phyloP scores from a whole-genome alignment of 2,329 filamentous ascomycete genomes.

The Cladosporium austrohemisphaericum region DNA sequence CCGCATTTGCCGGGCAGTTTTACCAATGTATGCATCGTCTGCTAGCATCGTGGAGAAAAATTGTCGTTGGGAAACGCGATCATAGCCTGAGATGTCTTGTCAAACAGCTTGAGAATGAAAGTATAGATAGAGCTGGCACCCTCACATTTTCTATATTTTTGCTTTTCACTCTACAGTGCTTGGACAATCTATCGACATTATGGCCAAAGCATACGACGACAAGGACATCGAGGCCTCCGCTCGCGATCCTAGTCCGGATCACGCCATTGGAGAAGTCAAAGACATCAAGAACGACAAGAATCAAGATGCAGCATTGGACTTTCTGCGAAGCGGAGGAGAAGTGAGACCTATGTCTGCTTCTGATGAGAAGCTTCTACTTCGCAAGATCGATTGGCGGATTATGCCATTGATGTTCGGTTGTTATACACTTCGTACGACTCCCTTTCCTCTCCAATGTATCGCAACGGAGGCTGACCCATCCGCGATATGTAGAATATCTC shows the following conservation, averaged over 20 bases:
- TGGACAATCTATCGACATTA: neutral
- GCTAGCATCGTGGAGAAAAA: neutral
- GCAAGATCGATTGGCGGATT: slow-evolving; percentile 57
- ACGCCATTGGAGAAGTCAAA: slow-evolving; percentile 26
- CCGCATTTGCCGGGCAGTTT: neutral
- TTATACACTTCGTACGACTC: slow-evolving; percentile 58
- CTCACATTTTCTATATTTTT: no score
- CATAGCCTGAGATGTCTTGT: no score
- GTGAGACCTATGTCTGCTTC: slow-evolving; percentile 24
- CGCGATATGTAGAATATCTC: slow-evolving; percentile 30
- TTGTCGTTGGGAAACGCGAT: no score
- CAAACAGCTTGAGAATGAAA: no score
- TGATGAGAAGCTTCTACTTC: slow-evolving; percentile 36
- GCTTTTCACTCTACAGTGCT: no score
- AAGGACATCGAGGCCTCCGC: slow-evolving; percentile 22
- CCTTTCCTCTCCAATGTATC: neutral
- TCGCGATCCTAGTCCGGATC: slow-evolving; percentile 9
- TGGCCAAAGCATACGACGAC: slow-evolving; percentile 15
- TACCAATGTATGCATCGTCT: neutral
- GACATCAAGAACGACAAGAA: slow-evolving; percentile 25
- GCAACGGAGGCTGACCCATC: neutral
- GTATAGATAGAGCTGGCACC: no score
- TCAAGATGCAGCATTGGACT: slow-evolving; percentile 32
- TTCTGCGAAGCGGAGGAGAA: slow-evolving; percentile 27
- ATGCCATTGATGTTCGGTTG: slow-evolving; percentile 60